Conservation (phyloP, 192 early-diverging fungal genomes). For the Geosiphon pyriformis region DNA sequence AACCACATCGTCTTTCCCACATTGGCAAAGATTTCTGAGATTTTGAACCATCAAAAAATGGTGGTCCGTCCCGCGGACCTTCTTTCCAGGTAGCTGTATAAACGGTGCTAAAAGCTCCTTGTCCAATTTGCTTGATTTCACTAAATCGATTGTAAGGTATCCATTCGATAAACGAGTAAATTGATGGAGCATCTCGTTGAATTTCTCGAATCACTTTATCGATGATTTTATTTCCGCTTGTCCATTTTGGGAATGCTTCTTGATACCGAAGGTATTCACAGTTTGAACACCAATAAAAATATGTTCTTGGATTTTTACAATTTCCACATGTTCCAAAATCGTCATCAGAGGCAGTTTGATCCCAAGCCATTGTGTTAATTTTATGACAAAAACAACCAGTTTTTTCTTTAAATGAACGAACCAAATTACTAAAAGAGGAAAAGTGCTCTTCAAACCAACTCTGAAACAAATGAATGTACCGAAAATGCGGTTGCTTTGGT, state of each 20-base stretch:
- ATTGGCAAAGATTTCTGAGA: neutral
- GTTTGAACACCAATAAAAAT: neutral
- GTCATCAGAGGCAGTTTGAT: no score
- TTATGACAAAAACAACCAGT: no score
- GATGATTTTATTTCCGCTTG: neutral
- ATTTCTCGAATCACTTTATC: neutral
- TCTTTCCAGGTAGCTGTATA: slow-evolving; percentile 9
- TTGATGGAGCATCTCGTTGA: neutral
- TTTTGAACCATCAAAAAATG: neutral
- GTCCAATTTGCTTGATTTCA: neutral
- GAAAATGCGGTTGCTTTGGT: no score
- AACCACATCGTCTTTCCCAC: neutral
- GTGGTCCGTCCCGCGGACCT: no score
- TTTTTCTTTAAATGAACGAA: no score
- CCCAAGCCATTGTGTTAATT: no score
- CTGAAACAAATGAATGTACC: no score
- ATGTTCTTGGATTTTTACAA: no score
- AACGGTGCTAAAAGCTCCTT: neutral
- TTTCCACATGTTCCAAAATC: no score
- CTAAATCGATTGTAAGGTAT: neutral
- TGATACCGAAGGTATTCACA: neutral
- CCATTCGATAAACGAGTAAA: neutral
- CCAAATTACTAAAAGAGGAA: no score
- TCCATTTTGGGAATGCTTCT: neutral
- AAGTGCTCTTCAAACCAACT: no score